Conservation (phyloP, 441 rosid species). For the Mallotus repandus region DNA sequence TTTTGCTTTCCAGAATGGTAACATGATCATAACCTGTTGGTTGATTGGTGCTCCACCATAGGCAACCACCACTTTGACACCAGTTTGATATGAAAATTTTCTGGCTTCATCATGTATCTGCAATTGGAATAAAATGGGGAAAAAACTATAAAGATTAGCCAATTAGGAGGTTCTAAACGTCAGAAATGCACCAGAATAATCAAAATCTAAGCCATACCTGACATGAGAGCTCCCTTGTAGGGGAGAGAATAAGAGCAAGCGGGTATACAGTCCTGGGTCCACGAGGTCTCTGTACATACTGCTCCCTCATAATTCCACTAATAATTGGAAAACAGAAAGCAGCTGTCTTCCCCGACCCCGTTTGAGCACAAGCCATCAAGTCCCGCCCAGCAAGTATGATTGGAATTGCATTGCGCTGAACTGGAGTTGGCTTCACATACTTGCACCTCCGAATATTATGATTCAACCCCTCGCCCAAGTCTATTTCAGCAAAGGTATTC, state of each 20-base stretch:
- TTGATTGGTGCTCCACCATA: constrained; percentile 89
- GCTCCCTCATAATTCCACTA: constrained; percentile 68
- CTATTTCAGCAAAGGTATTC: constrained; percentile 79
- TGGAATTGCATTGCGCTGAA: constrained; percentile 87
- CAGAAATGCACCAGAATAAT: constrained; percentile 12
- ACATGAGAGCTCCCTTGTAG: constrained; percentile 78
- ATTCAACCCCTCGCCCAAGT: constrained; percentile 75
- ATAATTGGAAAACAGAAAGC: constrained; percentile 93
- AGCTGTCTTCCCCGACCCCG: constrained; percentile 93
- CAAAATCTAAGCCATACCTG: constrained; percentile 50
- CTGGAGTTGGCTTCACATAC: constrained; percentile 90
- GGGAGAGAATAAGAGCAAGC: constrained; percentile 81
- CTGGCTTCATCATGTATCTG: constrained; percentile 91
- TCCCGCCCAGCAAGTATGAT: constrained; percentile 72
- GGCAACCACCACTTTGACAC: constrained; percentile 85
- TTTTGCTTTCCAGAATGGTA: not conserved
- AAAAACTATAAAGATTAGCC: not conserved
- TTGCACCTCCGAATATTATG: constrained; percentile 76
- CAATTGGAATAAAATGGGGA: constrained; percentile 15
- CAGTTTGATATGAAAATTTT: constrained; percentile 79
- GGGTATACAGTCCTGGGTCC: constrained; percentile 76
- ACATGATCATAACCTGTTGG: constrained; percentile 55
- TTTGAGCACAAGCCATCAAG: constrained; percentile 97
- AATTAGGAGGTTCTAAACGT: not conserved
- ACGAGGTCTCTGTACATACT: constrained; percentile 61